Evolutionary conservation across 805 yeast genomes (phyloP).

Genomic region (Ogataea siamensis): DNA sequence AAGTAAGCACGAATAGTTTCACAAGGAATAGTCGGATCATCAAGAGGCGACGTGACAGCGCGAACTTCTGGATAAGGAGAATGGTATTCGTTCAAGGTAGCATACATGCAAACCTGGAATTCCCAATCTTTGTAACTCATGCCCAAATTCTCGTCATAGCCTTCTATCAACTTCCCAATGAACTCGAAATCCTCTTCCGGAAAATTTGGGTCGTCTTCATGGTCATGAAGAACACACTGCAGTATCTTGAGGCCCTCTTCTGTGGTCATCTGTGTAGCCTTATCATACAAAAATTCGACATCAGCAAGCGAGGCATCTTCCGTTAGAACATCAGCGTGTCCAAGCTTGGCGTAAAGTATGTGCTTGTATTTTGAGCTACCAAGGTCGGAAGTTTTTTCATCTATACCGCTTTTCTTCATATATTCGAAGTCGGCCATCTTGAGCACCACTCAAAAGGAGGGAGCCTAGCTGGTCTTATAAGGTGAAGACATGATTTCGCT

Average conservation of each 20-base stretch:
- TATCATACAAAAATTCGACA: constrained; percentile 9
- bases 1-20: constrained; percentile 39
- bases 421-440: background rate
- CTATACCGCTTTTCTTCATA: background rate
- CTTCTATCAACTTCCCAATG: constrained; percentile 7
- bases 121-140: constrained; percentile 8
- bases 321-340: background rate
- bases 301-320: constrained; percentile 5
- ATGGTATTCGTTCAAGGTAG: constrained; percentile 39
- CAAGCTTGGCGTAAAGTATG: constrained; percentile 2
- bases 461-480: background rate
- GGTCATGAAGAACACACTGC: constrained; percentile 26
- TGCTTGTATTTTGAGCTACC: background rate
- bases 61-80: constrained; percentile 70
- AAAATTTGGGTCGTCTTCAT: constrained; percentile 34
- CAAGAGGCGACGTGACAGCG: constrained; percentile 54
- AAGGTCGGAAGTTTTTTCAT: background rate
- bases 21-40: constrained; percentile 47
- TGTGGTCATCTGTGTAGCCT: constrained; percentile 3
- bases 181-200: constrained; percentile 25
- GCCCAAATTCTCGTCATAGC: constrained; percentile 14
- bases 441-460: background rate
- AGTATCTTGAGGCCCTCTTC: constrained; percentile 33
- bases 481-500: background rate
- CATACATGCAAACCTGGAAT: constrained; percentile 31